Base-by-base conservation (phyloP, 495 filamentous ascomycete species). In the Tetracladium marchalianum region DNA sequence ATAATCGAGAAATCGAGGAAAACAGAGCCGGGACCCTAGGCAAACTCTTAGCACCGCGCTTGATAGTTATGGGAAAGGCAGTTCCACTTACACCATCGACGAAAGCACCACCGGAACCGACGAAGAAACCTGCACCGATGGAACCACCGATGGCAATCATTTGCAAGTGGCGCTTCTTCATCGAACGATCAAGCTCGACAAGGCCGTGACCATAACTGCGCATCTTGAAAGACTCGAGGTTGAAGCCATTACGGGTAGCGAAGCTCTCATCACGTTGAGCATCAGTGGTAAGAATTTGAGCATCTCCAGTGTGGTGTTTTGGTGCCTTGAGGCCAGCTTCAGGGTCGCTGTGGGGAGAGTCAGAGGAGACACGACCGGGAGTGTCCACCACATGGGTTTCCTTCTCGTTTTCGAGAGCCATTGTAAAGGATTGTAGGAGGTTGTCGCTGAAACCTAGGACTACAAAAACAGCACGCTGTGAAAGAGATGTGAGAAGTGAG, bases 111-210 rank as follows among this genome's bases (percentile, higher is more conserved):
- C 17, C n/a, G 7, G 40, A 27, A 11, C 33, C 5, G 34, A 71
- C 67, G 49, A 70, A 71, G 12, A 72, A 58, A 63, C 68, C 69
- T 53, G 68, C 69, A 42, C 70, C 70, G 49, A 73, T 73, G 5
- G 69, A 65, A 51, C 69, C 69, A 79, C 77, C 80, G 51, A 85
- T 79, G 43, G 80, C 81, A 58, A 84, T 81, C 76, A 85, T 82
- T 47, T 84, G 80, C 69, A 84, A 74, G 52, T 85, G 80, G 31
- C 80, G 72, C 35, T 64, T 61, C 46, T 71, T 62, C 32, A 77
- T 67, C 55, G 67, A 70, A 34, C 80, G 77, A 63, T 85, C 70
- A 46, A 76, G 66, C 54, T 68, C 59, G 37, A 46, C 44, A 34
- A 58, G 49, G 34, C 65, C 62, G 35, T 49, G 22, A 40, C 62